Percentiles rank a stretch among this genome's conserved stretches.
These are phyloP conservation scores for Kitagawia praeruptora DNA, from an alignment of 129 eudicot species.

Conservation along the genomic window DNA sequence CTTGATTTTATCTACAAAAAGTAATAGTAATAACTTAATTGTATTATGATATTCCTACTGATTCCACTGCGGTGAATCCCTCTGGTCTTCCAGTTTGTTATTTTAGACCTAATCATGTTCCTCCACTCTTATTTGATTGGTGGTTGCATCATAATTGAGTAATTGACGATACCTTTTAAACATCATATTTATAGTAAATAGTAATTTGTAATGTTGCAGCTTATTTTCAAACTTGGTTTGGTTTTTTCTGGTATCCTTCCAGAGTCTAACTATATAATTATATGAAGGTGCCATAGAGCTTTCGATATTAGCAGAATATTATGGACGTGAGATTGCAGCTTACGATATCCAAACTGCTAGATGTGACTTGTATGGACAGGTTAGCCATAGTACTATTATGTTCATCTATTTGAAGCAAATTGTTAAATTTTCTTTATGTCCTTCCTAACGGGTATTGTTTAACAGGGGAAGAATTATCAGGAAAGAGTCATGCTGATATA, in stretches of 20 bases:
- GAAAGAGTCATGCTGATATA: constrained; percentile 96
- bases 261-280: not conserved
- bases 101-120: not conserved
- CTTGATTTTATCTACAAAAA: not conserved
- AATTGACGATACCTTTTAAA: not conserved
- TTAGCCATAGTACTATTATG: constrained; percentile 14
- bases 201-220: not conserved
- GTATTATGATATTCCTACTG: not conserved
- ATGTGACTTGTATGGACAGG: constrained; percentile 99
- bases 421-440: not conserved
- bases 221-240: not conserved
- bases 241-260: not conserved
- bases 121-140: not conserved
- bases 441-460: not conserved
- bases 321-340: constrained; percentile 95
- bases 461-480: constrained; percentile 60
- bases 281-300: constrained; percentile 96
- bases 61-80: not conserved
- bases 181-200: not conserved
- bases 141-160: not conserved
- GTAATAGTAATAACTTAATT: too few species aligned
- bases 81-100: not conserved
- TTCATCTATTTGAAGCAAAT: not conserved
- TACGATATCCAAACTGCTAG: constrained; percentile 96
- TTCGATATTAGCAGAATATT: constrained; percentile 78